phyloP scores from a whole-genome alignment of 129 eudicot genomes.

The Smallanthus sonchifolius region DNA sequence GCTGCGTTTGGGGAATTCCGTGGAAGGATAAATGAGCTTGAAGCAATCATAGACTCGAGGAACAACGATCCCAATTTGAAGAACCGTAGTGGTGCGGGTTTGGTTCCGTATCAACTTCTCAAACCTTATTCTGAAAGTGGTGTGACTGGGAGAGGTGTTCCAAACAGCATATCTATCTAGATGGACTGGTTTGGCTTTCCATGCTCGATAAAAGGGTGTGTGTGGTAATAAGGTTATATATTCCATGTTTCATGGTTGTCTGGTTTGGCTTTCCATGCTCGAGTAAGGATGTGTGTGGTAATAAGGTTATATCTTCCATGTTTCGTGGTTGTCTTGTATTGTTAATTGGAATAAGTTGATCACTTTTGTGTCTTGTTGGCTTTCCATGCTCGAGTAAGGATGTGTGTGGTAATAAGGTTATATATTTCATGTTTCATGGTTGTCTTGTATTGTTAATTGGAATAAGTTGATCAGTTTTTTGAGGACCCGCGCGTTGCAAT shows the following conservation, averaged over 20 bases:
- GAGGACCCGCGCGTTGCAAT: no score
- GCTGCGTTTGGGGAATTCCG: slow-evolving; percentile 24
- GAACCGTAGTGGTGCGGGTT: slow-evolving; percentile 34
- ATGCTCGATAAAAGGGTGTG: neutral
- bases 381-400: neutral
- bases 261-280: no score
- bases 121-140: slow-evolving; percentile 36
- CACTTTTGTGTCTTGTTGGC: neutral
- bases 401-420: slow-evolving; percentile 14
- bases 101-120: slow-evolving; percentile 37
- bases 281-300: neutral
- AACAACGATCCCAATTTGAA: neutral
- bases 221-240: slow-evolving; percentile 15
- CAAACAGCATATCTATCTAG: slow-evolving; percentile 44
- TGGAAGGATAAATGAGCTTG: slow-evolving; percentile 14
- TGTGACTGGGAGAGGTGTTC: slow-evolving; percentile 42
- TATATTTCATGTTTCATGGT: neutral
- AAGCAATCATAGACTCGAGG: slow-evolving; percentile 26
- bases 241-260: neutral
- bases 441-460: neutral
- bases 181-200: neutral
- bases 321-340: neutral
- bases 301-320: slow-evolving; percentile 9
- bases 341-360: neutral
- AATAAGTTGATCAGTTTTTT: neutral